These are phyloP conservation scores for Leptomonas seymouri DNA, from an alignment of 208 protist species.

Conservation along the genomic window DNA sequence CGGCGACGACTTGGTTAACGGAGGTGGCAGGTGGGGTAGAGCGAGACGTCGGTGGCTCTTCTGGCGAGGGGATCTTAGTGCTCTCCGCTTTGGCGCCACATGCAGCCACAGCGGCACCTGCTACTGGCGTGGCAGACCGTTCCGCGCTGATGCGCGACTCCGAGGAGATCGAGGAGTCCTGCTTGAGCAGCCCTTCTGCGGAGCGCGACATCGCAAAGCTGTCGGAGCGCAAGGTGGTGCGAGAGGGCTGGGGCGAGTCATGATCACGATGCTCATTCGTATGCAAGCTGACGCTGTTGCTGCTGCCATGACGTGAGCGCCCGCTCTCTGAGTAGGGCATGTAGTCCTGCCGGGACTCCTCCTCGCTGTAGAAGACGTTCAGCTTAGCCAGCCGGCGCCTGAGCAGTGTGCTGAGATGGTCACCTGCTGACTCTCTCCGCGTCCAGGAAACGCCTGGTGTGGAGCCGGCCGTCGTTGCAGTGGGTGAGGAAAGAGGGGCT, in stretches of 20 bases:
- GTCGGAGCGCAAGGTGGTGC: conserved; percentile 5
- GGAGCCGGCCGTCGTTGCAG: neutral
- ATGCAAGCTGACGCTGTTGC: conserved; percentile 20
- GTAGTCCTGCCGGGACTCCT: conserved; percentile 28
- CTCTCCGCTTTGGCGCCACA: too few relatives aligned
- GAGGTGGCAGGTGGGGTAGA: conserved; percentile 1
- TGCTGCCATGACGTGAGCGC: conserved; percentile 14
- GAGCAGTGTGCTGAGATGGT: conserved; percentile 4
- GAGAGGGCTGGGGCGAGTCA: neutral
- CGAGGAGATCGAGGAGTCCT: neutral
- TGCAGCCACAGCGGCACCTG: too few relatives aligned
- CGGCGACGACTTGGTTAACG: neutral
- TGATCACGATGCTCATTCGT: neutral
- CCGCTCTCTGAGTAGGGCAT: neutral
- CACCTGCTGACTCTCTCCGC: neutral
- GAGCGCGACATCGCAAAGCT: conserved; percentile 13
- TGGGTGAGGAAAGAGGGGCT: neutral
- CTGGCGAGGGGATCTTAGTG: neutral
- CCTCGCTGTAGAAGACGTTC: conserved; percentile 28
- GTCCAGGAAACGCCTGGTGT: neutral
- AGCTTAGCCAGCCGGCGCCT: conserved; percentile 24
- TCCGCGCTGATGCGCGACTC: neutral
- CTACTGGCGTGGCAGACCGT: neutral
- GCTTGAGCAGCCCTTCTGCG: neutral
- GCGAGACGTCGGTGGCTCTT: neutral